phyloP scores from a whole-genome alignment of 2,329 filamentous ascomycete genomes.

The Fusarium fracticaudum region DNA sequence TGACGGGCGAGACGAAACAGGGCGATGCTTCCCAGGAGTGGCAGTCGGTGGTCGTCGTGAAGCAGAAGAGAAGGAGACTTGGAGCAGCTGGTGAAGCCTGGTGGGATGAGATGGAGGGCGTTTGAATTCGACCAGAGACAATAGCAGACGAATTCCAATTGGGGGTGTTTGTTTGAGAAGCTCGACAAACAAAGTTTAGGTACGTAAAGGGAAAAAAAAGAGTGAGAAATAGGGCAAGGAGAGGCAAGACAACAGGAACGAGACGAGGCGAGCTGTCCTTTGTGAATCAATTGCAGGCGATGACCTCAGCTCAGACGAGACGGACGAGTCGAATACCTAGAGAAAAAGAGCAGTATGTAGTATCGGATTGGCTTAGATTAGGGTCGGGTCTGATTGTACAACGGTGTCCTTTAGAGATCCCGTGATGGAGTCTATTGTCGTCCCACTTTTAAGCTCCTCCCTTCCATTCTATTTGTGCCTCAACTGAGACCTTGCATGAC shows the following conservation, averaged over 20 bases:
- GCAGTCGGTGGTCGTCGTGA: neutral
- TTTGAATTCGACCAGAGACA: conserved; percentile 18
- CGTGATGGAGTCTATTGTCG: conserved; percentile 45
- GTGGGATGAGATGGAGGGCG: conserved; percentile 3
- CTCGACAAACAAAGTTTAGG: conserved; percentile 19
- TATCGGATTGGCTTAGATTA: conserved; percentile 1
- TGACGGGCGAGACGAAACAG: conserved; percentile 36
- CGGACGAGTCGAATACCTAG: conserved; percentile 19
- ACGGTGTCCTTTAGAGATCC: conserved; percentile 54
- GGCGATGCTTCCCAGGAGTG: neutral
- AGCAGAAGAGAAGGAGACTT: conserved; percentile 1
- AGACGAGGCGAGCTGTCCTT: conserved; percentile 40
- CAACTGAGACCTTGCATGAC: neutral
- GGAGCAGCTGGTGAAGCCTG: conserved; percentile 20
- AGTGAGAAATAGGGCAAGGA: conserved; percentile 33
- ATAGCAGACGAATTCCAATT: conserved; percentile 10
- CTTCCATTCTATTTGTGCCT: conserved; percentile 11
- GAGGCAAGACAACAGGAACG: conserved; percentile 28
- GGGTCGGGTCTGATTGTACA: conserved; percentile 39
- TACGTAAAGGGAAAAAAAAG: conserved; percentile 11
- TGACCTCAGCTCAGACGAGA: conserved; percentile 43
- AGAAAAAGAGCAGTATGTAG: conserved; percentile 3
- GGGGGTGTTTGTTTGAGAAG: conserved; percentile 8
- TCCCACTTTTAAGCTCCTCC: conserved; percentile 41
- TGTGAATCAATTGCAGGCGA: conserved; percentile 43